Evolutionary conservation across 1,284 basidiomycete species (phyloP), one percentile per base, ranked within the genome.

Genomic region (Earliella scabrosa): DNA sequence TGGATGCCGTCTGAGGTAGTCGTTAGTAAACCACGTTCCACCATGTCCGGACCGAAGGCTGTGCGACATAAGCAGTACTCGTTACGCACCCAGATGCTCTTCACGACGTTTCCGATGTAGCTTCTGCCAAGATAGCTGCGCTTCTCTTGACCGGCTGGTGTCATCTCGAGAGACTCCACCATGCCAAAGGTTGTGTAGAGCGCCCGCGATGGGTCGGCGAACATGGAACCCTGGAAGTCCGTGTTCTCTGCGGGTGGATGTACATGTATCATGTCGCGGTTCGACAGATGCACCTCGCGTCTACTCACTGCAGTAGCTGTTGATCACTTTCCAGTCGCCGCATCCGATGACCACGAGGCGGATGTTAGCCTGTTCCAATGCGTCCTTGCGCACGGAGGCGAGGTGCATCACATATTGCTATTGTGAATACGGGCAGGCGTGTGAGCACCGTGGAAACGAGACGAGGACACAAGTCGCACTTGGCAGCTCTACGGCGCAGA

Each of bases 261-360:
- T n/a, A n/a, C n/a, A n/a, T 6, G 21, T 16, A 18, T 10, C 29
- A 23, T 18, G 34, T 46, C 6, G 29, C 29, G 35, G 14, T 38
- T 8, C 8, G n/a, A 18, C 8, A 38, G 11, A 18, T 18, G 18
- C 4, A 38, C 35, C 29, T 45, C 29, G 16, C 29, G 27, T 46
- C 29, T 16, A 16, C 73, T 26, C 53, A 83, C 85, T 78, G 47
- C 75, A 72, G 67, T 89, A 89, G n/a, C 68, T 62, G 39, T 75
- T 66, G 51, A 88, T 84, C 9, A 81, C 71, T 23, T 77, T 63
- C 75, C 79, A 84, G 26, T 84, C 80, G 2, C 88, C 87, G 60
- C 87, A 88, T 2, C 87, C 86, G 38, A 90, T 72, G 23, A 89
- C 66, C 2, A 82, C 73, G 4, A 89, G 73, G 39, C 76, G 76